phyloP scores from a whole-genome alignment of 148 eudicot species.

The Silene uniflora region DNA sequence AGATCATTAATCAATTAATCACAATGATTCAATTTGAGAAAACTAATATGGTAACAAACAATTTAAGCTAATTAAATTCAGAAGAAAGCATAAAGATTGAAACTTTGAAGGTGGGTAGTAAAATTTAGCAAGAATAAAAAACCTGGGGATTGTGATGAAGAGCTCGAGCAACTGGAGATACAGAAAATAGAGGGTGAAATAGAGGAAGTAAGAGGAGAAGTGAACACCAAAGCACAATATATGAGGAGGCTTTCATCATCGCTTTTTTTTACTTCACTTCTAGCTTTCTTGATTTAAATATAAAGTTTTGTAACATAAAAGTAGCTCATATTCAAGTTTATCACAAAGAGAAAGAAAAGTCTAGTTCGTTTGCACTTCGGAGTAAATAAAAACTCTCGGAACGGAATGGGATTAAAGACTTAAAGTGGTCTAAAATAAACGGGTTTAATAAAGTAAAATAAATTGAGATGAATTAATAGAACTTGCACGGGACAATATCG shows the following conservation, averaged over 20 bases:
- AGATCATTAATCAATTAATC: background rate
- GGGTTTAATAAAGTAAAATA: no score
- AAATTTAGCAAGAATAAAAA: background rate
- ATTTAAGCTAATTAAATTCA: background rate
- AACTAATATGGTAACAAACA: background rate
- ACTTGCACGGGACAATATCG: no score
- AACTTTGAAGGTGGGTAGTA: background rate
- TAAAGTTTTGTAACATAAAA: background rate
- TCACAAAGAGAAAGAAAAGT: no score
- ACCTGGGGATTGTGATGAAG: conserved; percentile 19
- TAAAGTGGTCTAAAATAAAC: no score
- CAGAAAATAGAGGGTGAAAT: background rate
- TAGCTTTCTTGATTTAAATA: no score
- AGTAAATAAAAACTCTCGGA: no score
- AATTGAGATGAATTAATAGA: no score
- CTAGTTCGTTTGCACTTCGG: no score
- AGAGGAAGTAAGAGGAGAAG: background rate
- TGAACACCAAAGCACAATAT: background rate
- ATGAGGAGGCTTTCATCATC: background rate
- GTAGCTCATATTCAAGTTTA: background rate
- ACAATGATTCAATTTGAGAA: background rate
- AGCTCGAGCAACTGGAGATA: background rate
- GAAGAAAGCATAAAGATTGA: background rate
- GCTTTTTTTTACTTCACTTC: background rate
- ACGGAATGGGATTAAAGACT: no score